Evolutionary conservation across 1,284 basidiomycete species (phyloP), one percentile per base, ranked within the genome.

Genomic region (Boletus smithii): DNA sequence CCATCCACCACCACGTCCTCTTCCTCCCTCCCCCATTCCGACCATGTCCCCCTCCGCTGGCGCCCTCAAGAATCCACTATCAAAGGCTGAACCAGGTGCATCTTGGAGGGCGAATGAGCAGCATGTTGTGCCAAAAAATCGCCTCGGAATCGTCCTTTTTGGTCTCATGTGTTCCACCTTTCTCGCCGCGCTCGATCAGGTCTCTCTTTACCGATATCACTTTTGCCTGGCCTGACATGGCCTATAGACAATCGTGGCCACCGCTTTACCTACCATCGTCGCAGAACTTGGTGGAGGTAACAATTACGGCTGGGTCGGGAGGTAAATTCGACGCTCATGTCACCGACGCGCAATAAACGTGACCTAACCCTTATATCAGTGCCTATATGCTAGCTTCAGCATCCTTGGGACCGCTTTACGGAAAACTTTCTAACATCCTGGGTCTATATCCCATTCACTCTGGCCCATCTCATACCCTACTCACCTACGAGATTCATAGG

Each of bases 111-210:
- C 56, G 11, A 59, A 70, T 10, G 81, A 83, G 50, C 67, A 71
- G 6, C 79, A 82, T 42, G 60, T 73, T 9, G 56, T 81, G 2
- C 81, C 80, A 4, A 70, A 79, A 49, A 81, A 81, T 60, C 71
- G 72, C 13, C 62, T 85, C 20, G 53, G 67, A 13, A 63, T 83
- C 10, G 80, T 83, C 5, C 79, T 80, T 48, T 57, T 69, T 32
- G 79, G 77, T n/a, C 62, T 83, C 30, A 80, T 80, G 72, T 67
- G 73, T 30, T 67, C 68, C 22, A 67, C 75, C 8, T 84, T 85
- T 56, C 64, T 86, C 29, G 78, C 77, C 14, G 77, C 79, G 9
- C 69, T 81, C 40, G 80, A 82, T 57, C 79, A 82, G 67, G 80
- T 77, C 48, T 44, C 57, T 57, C 20, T 27, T 26, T 5, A 33